Evolutionary conservation across 176 grass and related monocot genomes (phyloP).

Genomic region (Aegilops longissima): DNA sequence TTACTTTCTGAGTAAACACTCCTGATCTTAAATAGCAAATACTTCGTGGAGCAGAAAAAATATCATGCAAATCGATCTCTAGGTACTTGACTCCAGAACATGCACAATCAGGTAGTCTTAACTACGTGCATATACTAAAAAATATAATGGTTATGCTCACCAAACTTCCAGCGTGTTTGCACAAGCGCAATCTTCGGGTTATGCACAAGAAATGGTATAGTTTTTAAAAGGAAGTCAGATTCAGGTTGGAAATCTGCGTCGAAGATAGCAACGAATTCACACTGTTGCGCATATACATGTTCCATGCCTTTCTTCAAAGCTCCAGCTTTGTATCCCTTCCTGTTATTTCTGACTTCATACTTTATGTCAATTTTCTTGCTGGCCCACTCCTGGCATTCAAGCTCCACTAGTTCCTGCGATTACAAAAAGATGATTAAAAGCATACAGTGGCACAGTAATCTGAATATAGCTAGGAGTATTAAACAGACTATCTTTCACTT

Average conservation of each 20-base stretch:
- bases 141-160: constrained; percentile 34
- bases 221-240: constrained; percentile 84
- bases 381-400: constrained; percentile 81
- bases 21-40: background rate
- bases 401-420: constrained; percentile 75
- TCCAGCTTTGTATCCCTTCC: constrained; percentile 94
- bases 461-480: constrained; percentile 1
- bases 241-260: constrained; percentile 93
- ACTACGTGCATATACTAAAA: background rate
- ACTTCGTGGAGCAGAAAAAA: background rate
- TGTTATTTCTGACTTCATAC: constrained; percentile 83
- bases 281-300: constrained; percentile 62
- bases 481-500: background rate
- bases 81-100: background rate
- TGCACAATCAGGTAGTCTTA: background rate
- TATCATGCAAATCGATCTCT: background rate
- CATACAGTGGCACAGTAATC: background rate
- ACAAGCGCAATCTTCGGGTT: constrained; percentile 80
- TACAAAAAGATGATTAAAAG: constrained; percentile 17
- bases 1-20: background rate
- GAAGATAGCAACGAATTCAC: constrained; percentile 89
- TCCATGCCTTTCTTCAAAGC: constrained; percentile 90
- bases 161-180: constrained; percentile 93
- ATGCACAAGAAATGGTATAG: constrained; percentile 78
- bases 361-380: constrained; percentile 78